phyloP scores from a whole-genome alignment of 2,329 filamentous ascomycete species.

The Pestalotiopsis sp. region DNA sequence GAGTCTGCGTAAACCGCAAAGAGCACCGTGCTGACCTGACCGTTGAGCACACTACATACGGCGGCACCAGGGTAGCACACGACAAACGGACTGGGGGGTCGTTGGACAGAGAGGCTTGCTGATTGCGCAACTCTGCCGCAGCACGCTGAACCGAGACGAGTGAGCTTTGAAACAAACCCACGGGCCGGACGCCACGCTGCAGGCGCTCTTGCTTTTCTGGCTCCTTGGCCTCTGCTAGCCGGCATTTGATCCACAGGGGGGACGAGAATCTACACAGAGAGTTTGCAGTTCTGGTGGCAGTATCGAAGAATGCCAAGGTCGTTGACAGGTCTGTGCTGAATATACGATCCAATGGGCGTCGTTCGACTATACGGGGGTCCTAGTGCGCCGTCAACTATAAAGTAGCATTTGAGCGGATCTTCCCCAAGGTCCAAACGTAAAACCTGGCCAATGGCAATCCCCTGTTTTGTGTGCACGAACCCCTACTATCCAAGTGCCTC shows the following conservation, averaged over 20 bases:
- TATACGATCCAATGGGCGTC: not conserved
- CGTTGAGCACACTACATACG: not conserved
- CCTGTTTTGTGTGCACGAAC: constrained; percentile 6
- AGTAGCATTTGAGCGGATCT: not conserved
- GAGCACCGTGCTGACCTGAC: constrained; percentile 1
- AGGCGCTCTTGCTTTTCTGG: not conserved
- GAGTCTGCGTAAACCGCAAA: not conserved
- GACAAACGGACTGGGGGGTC: not conserved
- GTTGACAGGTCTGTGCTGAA: constrained; percentile 8
- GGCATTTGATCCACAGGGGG: not conserved
- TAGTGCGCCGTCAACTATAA: not conserved
- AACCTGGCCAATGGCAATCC: constrained; percentile 1
- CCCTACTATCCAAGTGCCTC: constrained; percentile 1
- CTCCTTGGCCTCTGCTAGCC: constrained; percentile 1
- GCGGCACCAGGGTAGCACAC: not conserved
- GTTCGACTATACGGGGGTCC: not conserved
- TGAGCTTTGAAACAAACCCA: constrained; percentile 8
- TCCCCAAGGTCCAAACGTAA: not conserved
- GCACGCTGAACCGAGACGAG: not conserved
- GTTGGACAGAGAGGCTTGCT: not conserved
- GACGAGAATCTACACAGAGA: not conserved
- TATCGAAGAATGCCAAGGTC: not conserved
- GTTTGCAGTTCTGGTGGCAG: not conserved
- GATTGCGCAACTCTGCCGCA: constrained; percentile 1
- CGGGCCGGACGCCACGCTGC: not conserved